Conservation (phyloP, 768 basidiomycete genomes). For the Leccinellum rugosiceps region DNA sequence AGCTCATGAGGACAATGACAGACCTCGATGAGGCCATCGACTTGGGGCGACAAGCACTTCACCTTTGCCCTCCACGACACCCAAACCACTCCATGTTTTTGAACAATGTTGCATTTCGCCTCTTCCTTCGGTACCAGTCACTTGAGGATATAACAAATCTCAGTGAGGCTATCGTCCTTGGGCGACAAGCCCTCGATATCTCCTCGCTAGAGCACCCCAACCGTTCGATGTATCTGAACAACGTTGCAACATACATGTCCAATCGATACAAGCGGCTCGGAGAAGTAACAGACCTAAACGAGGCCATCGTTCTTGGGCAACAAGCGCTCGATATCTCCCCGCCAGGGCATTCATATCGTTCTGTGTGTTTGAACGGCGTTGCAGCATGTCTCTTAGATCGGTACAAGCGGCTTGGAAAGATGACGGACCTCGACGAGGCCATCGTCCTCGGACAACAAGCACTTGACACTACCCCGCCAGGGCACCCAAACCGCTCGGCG, state of each 20-base stretch:
- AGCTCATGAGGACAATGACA: neutral
- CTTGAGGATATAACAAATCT: neutral
- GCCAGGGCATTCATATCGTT: neutral
- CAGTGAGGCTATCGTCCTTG: neutral
- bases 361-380: neutral
- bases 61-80: neutral
- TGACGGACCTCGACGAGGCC: neutral
- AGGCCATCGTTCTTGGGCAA: neutral
- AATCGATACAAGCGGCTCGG: neutral
- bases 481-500: neutral
- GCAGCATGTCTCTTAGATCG: neutral
- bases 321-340: neutral
- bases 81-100: neutral
- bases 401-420: neutral
- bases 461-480: neutral
- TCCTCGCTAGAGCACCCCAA: neutral
- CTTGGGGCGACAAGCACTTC: neutral
- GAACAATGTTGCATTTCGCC: neutral
- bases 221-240: neutral
- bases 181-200: neutral
- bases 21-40: neutral
- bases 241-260: neutral
- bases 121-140: neutral
- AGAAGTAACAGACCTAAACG: neutral
- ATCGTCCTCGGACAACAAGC: neutral